Conservation (phyloP, 305 asterid species). For the Fraxinus nigra region DNA sequence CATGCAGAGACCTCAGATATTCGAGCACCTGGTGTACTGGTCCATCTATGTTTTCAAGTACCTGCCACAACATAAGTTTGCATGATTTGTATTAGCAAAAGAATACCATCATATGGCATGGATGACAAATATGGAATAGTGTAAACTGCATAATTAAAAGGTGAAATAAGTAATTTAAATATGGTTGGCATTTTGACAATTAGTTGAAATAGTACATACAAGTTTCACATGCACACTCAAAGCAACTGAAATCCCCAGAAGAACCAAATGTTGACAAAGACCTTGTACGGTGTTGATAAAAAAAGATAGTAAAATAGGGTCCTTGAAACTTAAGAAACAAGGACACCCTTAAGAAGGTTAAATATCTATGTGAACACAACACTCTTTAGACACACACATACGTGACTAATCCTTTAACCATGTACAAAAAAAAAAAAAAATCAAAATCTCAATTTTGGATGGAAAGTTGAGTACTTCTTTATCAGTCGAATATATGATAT, state of each 20-base stretch:
- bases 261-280: neutral
- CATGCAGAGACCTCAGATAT: constrained; percentile 30
- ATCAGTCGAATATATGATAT: neutral
- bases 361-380: neutral
- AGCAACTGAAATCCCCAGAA: neutral
- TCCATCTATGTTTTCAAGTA: constrained; percentile 47
- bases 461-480: neutral
- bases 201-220: neutral
- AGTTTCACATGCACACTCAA: neutral
- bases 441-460: neutral
- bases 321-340: constrained; percentile 1
- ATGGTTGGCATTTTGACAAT: neutral
- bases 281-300: neutral
- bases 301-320: neutral
- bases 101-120: neutral
- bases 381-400: neutral
- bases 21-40: constrained; percentile 35
- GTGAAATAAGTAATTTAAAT: neutral
- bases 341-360: neutral
- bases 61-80: constrained; percentile 41
- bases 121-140: neutral
- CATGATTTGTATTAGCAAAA: neutral
- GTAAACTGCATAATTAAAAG: neutral
- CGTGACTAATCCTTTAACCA: neutral
- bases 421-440: neutral